Base-by-base conservation (phyloP, 495 filamentous ascomycete genomes). In the Viridothelium virens region DNA sequence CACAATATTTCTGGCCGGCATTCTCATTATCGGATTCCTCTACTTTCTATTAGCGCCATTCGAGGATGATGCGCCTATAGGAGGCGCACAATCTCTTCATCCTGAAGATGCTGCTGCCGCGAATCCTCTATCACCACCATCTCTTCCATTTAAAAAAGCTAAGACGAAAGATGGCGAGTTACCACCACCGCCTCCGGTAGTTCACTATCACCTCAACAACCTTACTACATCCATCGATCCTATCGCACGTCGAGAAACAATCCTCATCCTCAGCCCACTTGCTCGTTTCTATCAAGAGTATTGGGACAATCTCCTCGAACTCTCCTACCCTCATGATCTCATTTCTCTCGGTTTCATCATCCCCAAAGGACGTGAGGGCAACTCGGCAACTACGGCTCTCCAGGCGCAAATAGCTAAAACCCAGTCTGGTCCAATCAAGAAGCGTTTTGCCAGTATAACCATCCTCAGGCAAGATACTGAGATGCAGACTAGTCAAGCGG, bases 401-500 rank as follows among this genome's bases (percentile, higher is more conserved):
- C 93, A 98, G 76, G 87, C 86, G 48, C 88, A 91, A 59, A 89
- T 98, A 71, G 79, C 86, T 38, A 88, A 87, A 70, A 95, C 91
- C 0, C 94, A 98, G 72, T 82, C 79, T 10, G 91, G 91, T 0
- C 82, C 89, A 0, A 86, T 90, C 70, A 86, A 88, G 71, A 83
- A 89, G 69, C 87, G 93, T 44, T 98, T 98, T 79, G 87, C 89
- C 65, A 90, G 88, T 74, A 87, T 98, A 71, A 92, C 91, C 66
- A 97, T 98, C 74, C 83, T 97, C 62, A 85, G 94, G 38, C 94
- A 98, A 77, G 94, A 98, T 79, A 96, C 96, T 63, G 92, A 97
- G 46, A 11, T 63, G n/a, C 86, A 89, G 6, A 88, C 92, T 0
- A 89, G 90, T 3, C 94, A 98, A 76, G 85, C 85, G 66, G 94